Percentiles rank a stretch among this genome's conserved stretches.
Evolutionary conservation across 2,329 filamentous ascomycete species (phyloP).

Genomic region (Fusarium austroafricanum): DNA sequence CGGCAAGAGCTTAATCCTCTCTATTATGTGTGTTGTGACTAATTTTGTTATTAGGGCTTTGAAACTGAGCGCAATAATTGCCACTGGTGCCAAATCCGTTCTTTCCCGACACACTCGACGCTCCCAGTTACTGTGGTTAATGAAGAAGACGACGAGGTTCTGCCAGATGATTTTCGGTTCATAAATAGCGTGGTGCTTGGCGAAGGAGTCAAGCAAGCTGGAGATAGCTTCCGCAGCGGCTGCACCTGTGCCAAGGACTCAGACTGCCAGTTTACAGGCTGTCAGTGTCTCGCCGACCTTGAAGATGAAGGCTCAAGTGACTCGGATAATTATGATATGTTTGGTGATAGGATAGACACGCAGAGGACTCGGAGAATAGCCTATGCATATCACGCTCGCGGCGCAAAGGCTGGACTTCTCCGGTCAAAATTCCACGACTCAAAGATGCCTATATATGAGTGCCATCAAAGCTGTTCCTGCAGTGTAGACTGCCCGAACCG

Average conservation of each 20-base stretch:
- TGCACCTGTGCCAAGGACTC: constrained; percentile 73
- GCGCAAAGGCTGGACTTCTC: constrained; percentile 63
- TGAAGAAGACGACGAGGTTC: constrained; percentile 63
- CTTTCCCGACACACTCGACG: constrained; percentile 60
- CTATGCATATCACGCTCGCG: constrained; percentile 74
- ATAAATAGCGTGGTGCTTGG: constrained; percentile 71
- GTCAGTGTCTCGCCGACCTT: constrained; percentile 75
- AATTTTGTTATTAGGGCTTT: constrained; percentile 44
- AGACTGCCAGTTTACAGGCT: constrained; percentile 75
- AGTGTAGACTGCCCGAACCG: constrained; percentile 74
- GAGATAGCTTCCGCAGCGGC: constrained; percentile 72
- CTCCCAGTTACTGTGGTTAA: constrained; percentile 74
- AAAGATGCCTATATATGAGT: constrained; percentile 79
- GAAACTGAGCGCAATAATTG: constrained; percentile 59
- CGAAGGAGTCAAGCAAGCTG: constrained; percentile 68
- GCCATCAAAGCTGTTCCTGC: constrained; percentile 78
- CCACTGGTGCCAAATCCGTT: constrained; percentile 71
- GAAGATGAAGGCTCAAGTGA: constrained; percentile 63
- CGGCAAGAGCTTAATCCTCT: constrained; percentile 36
- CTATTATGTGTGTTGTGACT: background rate
- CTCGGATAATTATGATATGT: constrained; percentile 50
- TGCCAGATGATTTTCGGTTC: constrained; percentile 75
- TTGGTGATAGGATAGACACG: constrained; percentile 42
- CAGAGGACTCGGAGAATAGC: constrained; percentile 47
- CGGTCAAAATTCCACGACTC: constrained; percentile 64